Evolutionary conservation across 768 basidiomycete species (phyloP), one percentile per base, ranked within the genome.

Genomic region (Russula ochroleuca): DNA sequence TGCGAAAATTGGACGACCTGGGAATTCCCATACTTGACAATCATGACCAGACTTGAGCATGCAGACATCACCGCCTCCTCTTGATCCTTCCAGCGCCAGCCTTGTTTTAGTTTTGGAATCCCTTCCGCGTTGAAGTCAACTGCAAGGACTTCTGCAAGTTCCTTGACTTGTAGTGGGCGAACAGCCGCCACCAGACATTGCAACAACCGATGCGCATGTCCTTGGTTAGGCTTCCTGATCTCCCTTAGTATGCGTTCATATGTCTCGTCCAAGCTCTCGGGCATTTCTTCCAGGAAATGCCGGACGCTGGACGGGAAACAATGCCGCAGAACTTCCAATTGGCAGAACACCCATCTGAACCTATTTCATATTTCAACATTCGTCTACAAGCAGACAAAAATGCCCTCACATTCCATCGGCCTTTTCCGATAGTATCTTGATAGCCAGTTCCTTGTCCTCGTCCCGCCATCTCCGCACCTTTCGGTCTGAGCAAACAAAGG

Each of bases 161-260:
- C 59, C 21, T 31, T 37, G 41, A 61, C 51, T 8, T 5, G 14
- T 28, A 61, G 59, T 2, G 59, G 59, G 31, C 59, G 59, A 61
- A 15, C 28, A 6, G 59, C 51, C 13, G 21, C 50, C 0, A 25
- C 49, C 14, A 61, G 40, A n/a, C 51, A 61, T 19, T 61, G 59
- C 21, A 61, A 45, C 41, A 61, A 7, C 23, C 50, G 51, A 35
- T 41, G 51, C 1, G 59, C 59, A 37, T 47, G 28, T 37, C 10
- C 23, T 41, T 41, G 23, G 8, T 61, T 45, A 10, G 41, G 15
- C 2, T 53, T 45, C 19, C 21, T 31, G 41, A 61, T 61, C 14
- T 53, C 21, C 28, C 17, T 14, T 17, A 61, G 17, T 14, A 61
- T 53, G 8, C 52, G 52, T 31, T 45, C 51, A 14, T 61, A 61